These are phyloP conservation scores for Diaporthe australafricana DNA, from an alignment of 2,329 filamentous ascomycete species.

Conservation along the genomic window DNA sequence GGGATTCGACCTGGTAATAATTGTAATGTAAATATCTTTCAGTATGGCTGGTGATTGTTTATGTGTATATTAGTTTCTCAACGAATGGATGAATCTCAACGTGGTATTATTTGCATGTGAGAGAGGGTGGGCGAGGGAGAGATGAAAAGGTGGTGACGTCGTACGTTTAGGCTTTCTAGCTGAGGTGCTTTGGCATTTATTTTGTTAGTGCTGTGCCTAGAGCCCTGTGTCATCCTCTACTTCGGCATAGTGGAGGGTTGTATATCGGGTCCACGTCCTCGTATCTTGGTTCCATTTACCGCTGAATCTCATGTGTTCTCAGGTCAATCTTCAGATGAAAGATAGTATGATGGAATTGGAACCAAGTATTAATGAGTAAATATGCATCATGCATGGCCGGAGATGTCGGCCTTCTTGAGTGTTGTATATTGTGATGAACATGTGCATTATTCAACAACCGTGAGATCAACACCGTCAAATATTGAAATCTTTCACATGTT, in stretches of 20 bases:
- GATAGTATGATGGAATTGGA: background rate
- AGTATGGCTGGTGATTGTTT: background rate
- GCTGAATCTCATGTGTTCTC: no score
- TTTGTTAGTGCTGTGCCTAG: constrained; percentile 6
- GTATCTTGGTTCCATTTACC: background rate
- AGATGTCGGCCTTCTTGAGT: background rate
- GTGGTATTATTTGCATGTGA: constrained; percentile 13
- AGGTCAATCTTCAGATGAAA: background rate
- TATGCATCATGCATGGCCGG: background rate
- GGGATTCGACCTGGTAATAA: no score
- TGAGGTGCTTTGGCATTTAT: background rate
- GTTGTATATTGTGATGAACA: background rate
- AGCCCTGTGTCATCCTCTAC: background rate
- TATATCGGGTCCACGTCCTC: background rate
- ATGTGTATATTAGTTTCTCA: background rate
- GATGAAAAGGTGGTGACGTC: constrained; percentile 31
- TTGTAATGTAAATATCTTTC: background rate
- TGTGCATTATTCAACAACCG: background rate
- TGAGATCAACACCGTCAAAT: background rate
- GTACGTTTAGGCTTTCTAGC: constrained; percentile 3
- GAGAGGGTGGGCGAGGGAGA: background rate
- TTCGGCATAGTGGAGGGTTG: background rate
- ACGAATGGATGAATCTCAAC: background rate
- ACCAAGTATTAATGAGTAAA: no score
- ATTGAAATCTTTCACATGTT: background rate